Base-by-base conservation (phyloP, 805 yeast species). In the Candida hungchunana region DNA sequence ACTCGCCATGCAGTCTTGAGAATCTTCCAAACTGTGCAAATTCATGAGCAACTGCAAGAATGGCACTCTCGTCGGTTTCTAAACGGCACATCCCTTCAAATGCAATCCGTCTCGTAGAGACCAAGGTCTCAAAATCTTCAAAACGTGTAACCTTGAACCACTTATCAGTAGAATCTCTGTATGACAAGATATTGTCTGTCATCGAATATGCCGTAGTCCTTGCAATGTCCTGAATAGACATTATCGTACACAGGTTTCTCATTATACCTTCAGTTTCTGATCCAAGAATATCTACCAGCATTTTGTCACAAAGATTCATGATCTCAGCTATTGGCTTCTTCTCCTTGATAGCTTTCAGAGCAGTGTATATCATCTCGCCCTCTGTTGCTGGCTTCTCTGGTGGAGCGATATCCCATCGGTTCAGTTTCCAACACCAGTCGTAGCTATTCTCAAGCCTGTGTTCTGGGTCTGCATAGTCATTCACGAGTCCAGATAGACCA, bases 341-440 rank as follows among this genome's bases (percentile, higher is more conserved):
- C 23, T 72, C 77, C 22, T 62, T 62, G 5, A 76, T 47, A 5
- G 54, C 52, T 44, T 74, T 79, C 41, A 82, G 59, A 1, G 75
- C 53, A 4, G 64, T 62, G 51, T 81, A 86, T 3, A 79, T 57
- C 3, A 66, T 60, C 29, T 70, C 71, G 29, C 73, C 66, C 26
- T 66, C 72, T 1, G 63, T 56, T 0, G 36, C 33, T 0, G 70
- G 53, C 0, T 40, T 44, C 3, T 50, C 53, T 1, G 79, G 67
- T 0, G 53, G 42, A 0, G 94, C 85, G 2, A 83, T 42, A 36
- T 81, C 82, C 97, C 97, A 89, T 32, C 75, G 73, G 28, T 71
- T 73, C 26, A 89, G 58, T 50, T 82, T 82, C 87, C 96, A 81
- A 1, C 79, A 73, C 75, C 87, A 79, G 39, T 73, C 77, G 52